Base-by-base conservation (phyloP, 2,329 filamentous ascomycete genomes). In the Cladophialophora bantiana region DNA sequence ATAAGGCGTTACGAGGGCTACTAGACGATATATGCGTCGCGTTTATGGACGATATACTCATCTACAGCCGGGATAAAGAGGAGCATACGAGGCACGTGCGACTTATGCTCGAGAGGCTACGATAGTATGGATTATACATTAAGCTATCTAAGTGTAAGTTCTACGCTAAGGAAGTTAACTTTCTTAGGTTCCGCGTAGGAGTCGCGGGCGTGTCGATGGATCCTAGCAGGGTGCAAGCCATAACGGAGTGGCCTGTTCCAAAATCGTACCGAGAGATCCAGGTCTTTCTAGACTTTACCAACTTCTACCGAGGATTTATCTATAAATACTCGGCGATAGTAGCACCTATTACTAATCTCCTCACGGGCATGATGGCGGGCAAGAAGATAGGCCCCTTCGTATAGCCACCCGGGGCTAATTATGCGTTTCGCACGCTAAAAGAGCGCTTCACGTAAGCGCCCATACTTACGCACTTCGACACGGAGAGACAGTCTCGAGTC, bases 31-130 rank as follows among this genome's bases (percentile, higher is more conserved):
- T 64, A 15, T 60, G 15, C 18, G 34, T 63, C 7, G 42, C 36
- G 2, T 63, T 58, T 48, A 9, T 66, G 15, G 42, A 63, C 32
- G 12, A 54, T 35, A 54, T 62, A 31, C 42, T 55, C 3, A 34
- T 62, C 18, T 55, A 18, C 3, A 26, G 13, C 9, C 9, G 31
- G 15, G 31, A 15, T 20, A 2, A 31, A 10, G 26, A 54, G 7
- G 15, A 54, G 31, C 2, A 54, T 54, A 54, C 31, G 5, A 26
- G 26, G 13, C 1, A 7, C 52, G 26, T 54, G 1, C 18, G 13
- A 6, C 3, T 20, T 20, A 18, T 54, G 4, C 52, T 54, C 5
- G 10, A 31, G 15, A 15, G 7, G 4, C 9, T 54, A 34, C 6
- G 31, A 13, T 7, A 54, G 7, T 54, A 54, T 34, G 7, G 15